A percentile compares a stretch with the other conserved stretches of the same genome.
Conservation (phyloP, 176 grass and related monocot species). For the Avena insularis region DNA sequence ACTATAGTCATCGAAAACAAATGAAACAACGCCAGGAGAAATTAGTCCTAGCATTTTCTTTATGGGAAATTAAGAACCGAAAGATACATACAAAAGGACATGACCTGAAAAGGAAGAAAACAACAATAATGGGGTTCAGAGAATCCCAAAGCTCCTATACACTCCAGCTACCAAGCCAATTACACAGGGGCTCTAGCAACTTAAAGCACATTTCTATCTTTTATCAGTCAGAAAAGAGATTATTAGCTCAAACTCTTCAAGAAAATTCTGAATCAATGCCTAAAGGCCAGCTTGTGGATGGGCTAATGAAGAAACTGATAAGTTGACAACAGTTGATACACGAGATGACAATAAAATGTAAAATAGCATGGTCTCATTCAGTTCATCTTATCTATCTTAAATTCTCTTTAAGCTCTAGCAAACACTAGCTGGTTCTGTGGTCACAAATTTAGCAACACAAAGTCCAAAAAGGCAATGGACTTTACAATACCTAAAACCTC, state of each 20-base stretch:
- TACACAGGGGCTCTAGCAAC: background rate
- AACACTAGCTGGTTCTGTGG: background rate
- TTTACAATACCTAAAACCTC: background rate
- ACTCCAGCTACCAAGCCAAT: slow-evolving; percentile 2
- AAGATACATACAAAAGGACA: background rate
- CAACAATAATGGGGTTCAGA: background rate
- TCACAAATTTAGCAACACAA: slow-evolving; percentile 2
- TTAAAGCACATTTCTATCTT: slow-evolving; percentile 1
- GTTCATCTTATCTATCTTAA: background rate
- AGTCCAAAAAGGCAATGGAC: background rate
- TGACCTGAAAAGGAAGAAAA: slow-evolving; percentile 5
- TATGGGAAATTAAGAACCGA: background rate
- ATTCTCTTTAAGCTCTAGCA: background rate
- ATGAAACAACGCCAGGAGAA: background rate
- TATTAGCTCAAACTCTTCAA: slow-evolving; percentile 6
- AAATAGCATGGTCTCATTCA: background rate
- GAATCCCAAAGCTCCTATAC: background rate
- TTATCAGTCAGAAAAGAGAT: slow-evolving; percentile 5
- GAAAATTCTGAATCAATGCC: background rate
- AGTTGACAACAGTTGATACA: slow-evolving; percentile 22
- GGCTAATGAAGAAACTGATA: slow-evolving; percentile 1
- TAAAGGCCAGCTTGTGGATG: slow-evolving; percentile 25
- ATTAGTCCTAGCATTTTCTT: slow-evolving; percentile 28
- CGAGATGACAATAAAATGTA: background rate
- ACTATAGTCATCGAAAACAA: slow-evolving; percentile 15